phyloP scores from a whole-genome alignment of 257 asterid species.

The Cynanchum wilfordii region DNA sequence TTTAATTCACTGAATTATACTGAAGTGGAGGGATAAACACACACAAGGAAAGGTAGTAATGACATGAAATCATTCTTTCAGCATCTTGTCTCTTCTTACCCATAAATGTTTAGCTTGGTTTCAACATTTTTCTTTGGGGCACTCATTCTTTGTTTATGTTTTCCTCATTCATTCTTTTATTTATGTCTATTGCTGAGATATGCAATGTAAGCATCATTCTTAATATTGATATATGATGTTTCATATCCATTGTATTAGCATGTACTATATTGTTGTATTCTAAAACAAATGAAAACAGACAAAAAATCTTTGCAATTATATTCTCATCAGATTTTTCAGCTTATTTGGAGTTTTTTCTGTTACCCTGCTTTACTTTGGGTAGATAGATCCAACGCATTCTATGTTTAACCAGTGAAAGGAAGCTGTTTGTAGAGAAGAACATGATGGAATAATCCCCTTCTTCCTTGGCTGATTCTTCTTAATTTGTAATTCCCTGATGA shows the following conservation, averaged over 20 bases:
- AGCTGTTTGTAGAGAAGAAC: not conserved
- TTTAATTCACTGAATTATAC: constrained; percentile 38
- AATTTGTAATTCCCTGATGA: too few relatives aligned
- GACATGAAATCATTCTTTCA: not conserved
- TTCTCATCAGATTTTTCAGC: not conserved
- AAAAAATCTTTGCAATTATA: not conserved
- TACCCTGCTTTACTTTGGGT: not conserved
- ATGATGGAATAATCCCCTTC: not conserved
- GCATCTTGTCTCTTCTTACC: not conserved
- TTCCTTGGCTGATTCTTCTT: not conserved
- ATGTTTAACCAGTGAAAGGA: not conserved
- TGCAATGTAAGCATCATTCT: not conserved
- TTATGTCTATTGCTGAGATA: not conserved
- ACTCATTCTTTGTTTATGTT: not conserved
- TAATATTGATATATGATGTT: not conserved
- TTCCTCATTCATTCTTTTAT: not conserved
- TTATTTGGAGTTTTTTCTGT: not conserved
- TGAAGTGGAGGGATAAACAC: not conserved
- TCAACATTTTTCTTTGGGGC: not conserved
- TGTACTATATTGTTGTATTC: not conserved
- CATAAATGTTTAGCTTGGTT: not conserved
- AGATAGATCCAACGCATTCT: not conserved
- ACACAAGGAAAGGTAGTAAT: not conserved
- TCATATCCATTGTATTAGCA: constrained; percentile 4
- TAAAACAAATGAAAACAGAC: not conserved